Percentiles rank a stretch among this genome's conserved stretches.
phyloP scores from a whole-genome alignment of 202 grass and related monocot species.

The Schoenoplectus triqueter region DNA sequence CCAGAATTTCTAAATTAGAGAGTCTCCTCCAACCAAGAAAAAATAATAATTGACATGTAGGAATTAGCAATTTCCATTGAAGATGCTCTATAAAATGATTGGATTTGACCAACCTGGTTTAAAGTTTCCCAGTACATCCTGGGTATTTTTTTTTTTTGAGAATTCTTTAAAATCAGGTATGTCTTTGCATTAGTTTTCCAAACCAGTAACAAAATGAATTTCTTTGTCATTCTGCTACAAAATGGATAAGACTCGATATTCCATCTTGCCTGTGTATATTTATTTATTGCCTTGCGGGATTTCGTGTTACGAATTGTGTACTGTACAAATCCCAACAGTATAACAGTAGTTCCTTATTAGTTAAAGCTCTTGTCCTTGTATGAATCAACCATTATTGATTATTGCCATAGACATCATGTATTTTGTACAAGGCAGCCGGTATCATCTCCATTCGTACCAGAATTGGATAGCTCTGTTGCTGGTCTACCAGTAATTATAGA shows the following conservation, averaged over 20 bases:
- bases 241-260: slow-evolving; percentile 20
- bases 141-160: too few relatives aligned
- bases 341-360: slow-evolving; percentile 31
- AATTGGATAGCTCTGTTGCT: neutral
- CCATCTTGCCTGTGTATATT: neutral
- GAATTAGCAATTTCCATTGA: too few relatives aligned
- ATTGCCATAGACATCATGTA: slow-evolving; percentile 35
- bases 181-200: too few relatives aligned
- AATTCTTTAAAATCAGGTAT: too few relatives aligned
- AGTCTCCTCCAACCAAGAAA: too few relatives aligned
- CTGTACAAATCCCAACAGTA: slow-evolving; percentile 39
- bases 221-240: neutral
- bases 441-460: slow-evolving; percentile 1
- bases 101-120: too few relatives aligned
- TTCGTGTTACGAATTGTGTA: slow-evolving; percentile 30
- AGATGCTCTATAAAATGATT: too few relatives aligned
- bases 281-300: slow-evolving; percentile 32
- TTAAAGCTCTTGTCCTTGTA: slow-evolving; percentile 35
- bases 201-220: neutral
- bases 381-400: slow-evolving; percentile 34
- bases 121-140: too few relatives aligned
- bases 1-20: too few relatives aligned
- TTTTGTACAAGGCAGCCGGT: neutral
- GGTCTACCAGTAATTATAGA: neutral
- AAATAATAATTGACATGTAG: too few relatives aligned